Evolutionary conservation across 2,329 filamentous ascomycete species (phyloP), one percentile per base, ranked within the genome.

Genomic region (Zasmidium citrigriseum): DNA sequence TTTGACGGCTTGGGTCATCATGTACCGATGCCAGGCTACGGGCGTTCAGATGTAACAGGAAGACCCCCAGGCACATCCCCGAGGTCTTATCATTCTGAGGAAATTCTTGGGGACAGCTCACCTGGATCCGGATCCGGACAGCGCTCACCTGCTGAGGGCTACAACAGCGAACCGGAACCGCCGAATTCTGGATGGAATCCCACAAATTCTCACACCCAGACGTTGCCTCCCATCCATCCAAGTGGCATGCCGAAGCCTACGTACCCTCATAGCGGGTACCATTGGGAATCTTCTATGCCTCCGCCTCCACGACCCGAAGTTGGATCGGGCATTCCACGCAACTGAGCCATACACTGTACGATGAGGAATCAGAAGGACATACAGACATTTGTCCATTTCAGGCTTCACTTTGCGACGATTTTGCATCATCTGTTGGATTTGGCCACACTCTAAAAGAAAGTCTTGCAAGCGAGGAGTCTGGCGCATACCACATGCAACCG

Each of bases 71-170:
- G 46, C 29, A 57, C 54, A 1, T 60, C 54, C 0, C 58, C 58
- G 14, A 23, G 44, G 9, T 58, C 59, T 7, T 54, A 58, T 24
- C 55, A 58, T 38, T 52, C 52, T 24, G 55, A 48, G 3, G 52
- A 48, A 4, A 20, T 49, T 21, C 7, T 50, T 9, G 59, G 56
- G 16, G 59, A 61, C 23, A 41, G 27, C 3, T 47, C 52, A 10
- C 58, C 48, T n/a, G 27, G 38, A n/a, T 55, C 59, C 9, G 54
- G 47, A 12, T 52, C 52, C 24, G 44, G 23, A 16, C 38, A 23
- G 4, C 48, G 27, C 14, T 59, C 57, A 5, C 52, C 58, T 2
- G n/a, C n/a, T 9, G 52, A 58, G 12, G 52, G 51, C 18, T 58
- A 55, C 22, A 48, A 9, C 12, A 58, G 55, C 22, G 55, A 58